A percentile compares a stretch with the other conserved stretches of the same genome.
Conservation (phyloP, 2,329 filamentous ascomycete species). For the Xylaria sp. region DNA sequence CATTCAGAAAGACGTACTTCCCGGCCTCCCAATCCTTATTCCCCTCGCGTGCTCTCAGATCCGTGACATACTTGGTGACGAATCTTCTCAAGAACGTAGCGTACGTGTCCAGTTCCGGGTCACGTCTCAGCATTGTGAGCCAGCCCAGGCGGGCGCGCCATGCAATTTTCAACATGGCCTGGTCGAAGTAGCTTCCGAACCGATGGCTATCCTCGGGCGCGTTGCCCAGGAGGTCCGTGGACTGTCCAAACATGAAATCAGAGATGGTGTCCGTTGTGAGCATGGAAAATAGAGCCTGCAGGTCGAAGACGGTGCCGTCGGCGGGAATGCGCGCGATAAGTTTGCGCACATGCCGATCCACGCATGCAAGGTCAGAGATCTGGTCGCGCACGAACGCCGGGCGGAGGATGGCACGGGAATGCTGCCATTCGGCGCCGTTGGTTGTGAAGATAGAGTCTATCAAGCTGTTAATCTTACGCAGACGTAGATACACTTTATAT, state of each 20-base stretch:
- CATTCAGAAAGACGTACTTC: slow-evolving; percentile 66
- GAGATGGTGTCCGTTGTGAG: slow-evolving; percentile 75
- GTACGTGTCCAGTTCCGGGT: slow-evolving; percentile 53
- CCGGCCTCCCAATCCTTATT: slow-evolving; percentile 51
- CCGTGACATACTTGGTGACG: slow-evolving; percentile 54
- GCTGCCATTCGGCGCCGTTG: slow-evolving; percentile 64
- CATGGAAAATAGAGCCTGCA: slow-evolving; percentile 71
- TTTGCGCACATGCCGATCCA: slow-evolving; percentile 74
- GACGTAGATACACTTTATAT: neutral
- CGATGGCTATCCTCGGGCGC: slow-evolving; percentile 51
- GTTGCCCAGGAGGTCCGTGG: slow-evolving; percentile 53
- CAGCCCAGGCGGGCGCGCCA: slow-evolving; percentile 55
- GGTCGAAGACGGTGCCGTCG: slow-evolving; percentile 65
- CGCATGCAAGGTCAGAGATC: slow-evolving; percentile 73
- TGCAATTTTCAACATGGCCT: slow-evolving; percentile 54
- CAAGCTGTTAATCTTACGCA: neutral
- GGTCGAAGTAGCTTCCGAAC: slow-evolving; percentile 63
- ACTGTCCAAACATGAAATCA: slow-evolving; percentile 68
- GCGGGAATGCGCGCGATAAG: slow-evolving; percentile 68
- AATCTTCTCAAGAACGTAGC: slow-evolving; percentile 57
- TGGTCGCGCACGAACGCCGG: slow-evolving; percentile 65
- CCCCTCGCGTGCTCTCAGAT: slow-evolving; percentile 51
- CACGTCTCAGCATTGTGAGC: slow-evolving; percentile 50
- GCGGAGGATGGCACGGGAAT: slow-evolving; percentile 62
- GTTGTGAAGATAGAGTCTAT: slow-evolving; percentile 62